Evolutionary conservation across 306 rosid genomes (phyloP), one percentile per base, ranked within the genome.

Genomic region (apple (Malus domestica)): DNA sequence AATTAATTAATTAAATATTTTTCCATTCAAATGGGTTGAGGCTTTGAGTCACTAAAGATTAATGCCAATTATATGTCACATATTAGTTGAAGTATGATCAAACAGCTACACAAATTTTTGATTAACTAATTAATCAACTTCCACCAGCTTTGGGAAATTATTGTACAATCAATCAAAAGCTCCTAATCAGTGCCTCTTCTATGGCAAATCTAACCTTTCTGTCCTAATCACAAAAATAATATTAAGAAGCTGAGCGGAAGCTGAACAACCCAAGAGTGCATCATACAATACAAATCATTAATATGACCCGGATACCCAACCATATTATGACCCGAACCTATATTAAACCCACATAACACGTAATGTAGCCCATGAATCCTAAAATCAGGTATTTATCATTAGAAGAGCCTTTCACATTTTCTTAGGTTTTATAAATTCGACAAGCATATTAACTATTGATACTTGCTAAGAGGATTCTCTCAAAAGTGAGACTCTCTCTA

Each of bases 161-260:
- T 20, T 8, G 6, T 19, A 75, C 67, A 79, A 64, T 63, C 74
- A 79, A n/a, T 23, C 33, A 55, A 67, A 54, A 72, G 59, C 49
- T 35, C 46, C 29, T 49, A 72, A 42, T 72, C 65, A 22, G 68
- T 72, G 78, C 72, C 11, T 29, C 29, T 73, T 57, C 54, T 67
- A 30, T 73, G 16, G 82, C 69, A 72, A 55, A 73, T 73, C 74
- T 52, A 16, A 57, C 20, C 73, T 40, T 57, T 79, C 73, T 79
- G 68, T 54, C 69, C 68, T 55, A 71, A 72, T 55, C 59, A 62
- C 62, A 76, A 76, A 54, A 67, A 27, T 35, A 46, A 33, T 55
- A 33, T 38, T 54, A 9, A 42, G 42, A 76, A 67, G 15, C 80
- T 40, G 68, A 15, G 73, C 25, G 66, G 74, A 67, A 18, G 5